Conservation (phyloP, 768 basidiomycete species). For the Mycena rebaudengoi region DNA sequence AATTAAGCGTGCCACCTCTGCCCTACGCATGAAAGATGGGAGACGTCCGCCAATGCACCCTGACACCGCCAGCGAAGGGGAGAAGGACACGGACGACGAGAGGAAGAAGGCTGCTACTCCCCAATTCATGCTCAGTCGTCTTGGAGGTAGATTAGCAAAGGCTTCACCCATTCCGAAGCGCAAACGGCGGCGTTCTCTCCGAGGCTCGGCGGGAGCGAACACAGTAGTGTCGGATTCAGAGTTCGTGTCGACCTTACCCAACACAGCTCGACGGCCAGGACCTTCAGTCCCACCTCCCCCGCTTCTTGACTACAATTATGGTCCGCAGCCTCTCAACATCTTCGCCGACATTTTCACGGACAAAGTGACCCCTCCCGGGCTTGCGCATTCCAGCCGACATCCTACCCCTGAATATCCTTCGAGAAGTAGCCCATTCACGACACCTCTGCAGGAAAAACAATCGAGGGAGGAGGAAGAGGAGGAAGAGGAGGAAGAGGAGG, state of each 20-base stretch:
- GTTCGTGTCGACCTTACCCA: constrained; percentile 57
- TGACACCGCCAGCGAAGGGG: constrained; percentile 85
- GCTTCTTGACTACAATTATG: constrained; percentile 44
- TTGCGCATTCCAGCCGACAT: constrained; percentile 26
- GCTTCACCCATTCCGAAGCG: constrained; percentile 64
- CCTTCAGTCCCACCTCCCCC: constrained; percentile 55
- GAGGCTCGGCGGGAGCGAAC: constrained; percentile 52
- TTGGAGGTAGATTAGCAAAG: constrained; percentile 65
- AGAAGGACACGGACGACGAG: constrained; percentile 59
- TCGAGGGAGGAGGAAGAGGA: constrained; percentile 70
- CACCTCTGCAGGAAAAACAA: constrained; percentile 71
- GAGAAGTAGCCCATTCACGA: constrained; percentile 76
- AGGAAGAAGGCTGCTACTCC: constrained; percentile 62
- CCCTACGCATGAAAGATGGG: constrained; percentile 93
- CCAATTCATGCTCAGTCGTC: constrained; percentile 68
- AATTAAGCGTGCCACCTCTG: constrained; percentile 89
- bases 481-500: too few relatives aligned
- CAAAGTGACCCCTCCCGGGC: too few relatives aligned
- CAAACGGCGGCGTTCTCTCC: constrained; percentile 64
- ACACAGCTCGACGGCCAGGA: constrained; percentile 58
- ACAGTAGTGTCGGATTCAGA: constrained; percentile 63
- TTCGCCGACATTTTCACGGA: constrained; percentile 15
- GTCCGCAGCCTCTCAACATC: background rate
- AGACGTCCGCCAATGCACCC: constrained; percentile 87
- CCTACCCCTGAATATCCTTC: constrained; percentile 67